phyloP scores from a whole-genome alignment of 1,284 basidiomycete genomes.

The Ceratobasidium sp. region DNA sequence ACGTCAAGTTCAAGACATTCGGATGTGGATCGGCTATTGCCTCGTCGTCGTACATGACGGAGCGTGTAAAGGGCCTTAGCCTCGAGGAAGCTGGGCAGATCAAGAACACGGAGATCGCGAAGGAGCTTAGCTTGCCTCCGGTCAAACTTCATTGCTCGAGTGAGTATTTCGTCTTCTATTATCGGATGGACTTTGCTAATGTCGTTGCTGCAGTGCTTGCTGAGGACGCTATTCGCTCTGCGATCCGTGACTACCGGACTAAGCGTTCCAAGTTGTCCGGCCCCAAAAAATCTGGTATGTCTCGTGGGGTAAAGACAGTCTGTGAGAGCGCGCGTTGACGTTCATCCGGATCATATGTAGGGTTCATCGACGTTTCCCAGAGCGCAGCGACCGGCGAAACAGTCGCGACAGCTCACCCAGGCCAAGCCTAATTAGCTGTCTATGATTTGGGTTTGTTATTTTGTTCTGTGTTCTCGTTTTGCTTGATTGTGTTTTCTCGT shows the following conservation, averaged over 20 bases:
- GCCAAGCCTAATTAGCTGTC: conserved; percentile 54
- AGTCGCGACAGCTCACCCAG: conserved; percentile 72
- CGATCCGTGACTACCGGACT: conserved; percentile 90
- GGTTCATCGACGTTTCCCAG: conserved; percentile 85
- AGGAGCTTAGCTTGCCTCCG: conserved; percentile 94
- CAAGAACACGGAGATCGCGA: conserved; percentile 99
- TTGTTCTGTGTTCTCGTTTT: background rate
- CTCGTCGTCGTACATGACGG: conserved; percentile 97
- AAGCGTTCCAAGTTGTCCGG: conserved; percentile 74
- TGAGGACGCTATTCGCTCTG: conserved; percentile 97
- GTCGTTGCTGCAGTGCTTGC: conserved; percentile 79
- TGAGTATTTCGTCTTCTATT: conserved; percentile 67
- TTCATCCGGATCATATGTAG: conserved; percentile 54
- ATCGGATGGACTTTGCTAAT: conserved; percentile 44
- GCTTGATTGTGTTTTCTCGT: background rate
- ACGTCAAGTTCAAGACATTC: conserved; percentile 99
- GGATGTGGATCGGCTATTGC: conserved; percentile 98
- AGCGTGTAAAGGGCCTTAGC: conserved; percentile 95
- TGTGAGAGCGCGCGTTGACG: conserved; percentile 1
- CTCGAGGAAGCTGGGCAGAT: conserved; percentile 96
- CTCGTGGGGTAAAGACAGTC: conserved; percentile 11
- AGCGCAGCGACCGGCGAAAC: conserved; percentile 75
- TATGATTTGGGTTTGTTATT: no score
- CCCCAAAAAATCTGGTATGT: conserved; percentile 62
- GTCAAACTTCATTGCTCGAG: conserved; percentile 95